phyloP scores from a whole-genome alignment of 2,329 filamentous ascomycete species.

The Cadophora luteo-olivacea region DNA sequence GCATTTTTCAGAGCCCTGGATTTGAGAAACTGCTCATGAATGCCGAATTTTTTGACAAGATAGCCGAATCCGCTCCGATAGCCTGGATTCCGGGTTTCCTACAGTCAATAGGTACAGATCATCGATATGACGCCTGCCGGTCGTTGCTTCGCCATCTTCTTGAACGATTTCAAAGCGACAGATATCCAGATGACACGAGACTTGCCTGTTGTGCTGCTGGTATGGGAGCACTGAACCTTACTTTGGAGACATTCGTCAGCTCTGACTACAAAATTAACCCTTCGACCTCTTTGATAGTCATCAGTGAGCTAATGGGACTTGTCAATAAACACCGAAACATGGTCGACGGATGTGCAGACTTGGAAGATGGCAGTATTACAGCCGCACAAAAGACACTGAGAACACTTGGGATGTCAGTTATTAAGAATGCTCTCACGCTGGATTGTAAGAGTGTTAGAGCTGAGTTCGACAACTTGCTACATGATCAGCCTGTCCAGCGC shows the following conservation, averaged over 20 bases:
- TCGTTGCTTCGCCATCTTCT: constrained; percentile 80
- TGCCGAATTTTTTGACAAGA: constrained; percentile 59
- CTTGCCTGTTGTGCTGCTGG: constrained; percentile 69
- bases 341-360: constrained; percentile 60
- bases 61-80: constrained; percentile 66
- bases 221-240: constrained; percentile 63
- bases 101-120: constrained; percentile 75
- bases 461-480: constrained; percentile 71
- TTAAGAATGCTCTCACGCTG: constrained; percentile 70
- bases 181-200: constrained; percentile 62
- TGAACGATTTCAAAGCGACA: constrained; percentile 62
- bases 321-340: constrained; percentile 67
- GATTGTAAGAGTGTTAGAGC: constrained; percentile 74
- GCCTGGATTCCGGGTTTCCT: constrained; percentile 83
- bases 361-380: constrained; percentile 49
- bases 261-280: constrained; percentile 54
- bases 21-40: constrained; percentile 67
- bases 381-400: constrained; percentile 54
- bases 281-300: constrained; percentile 64
- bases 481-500: constrained; percentile 66
- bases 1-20: constrained; percentile 76
- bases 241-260: constrained; percentile 62
- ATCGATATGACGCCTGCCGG: constrained; percentile 80
- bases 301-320: constrained; percentile 69
- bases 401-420: constrained; percentile 65